Conservation (phyloP, 1,284 basidiomycete genomes). For the Apiotrichum montevideense region DNA sequence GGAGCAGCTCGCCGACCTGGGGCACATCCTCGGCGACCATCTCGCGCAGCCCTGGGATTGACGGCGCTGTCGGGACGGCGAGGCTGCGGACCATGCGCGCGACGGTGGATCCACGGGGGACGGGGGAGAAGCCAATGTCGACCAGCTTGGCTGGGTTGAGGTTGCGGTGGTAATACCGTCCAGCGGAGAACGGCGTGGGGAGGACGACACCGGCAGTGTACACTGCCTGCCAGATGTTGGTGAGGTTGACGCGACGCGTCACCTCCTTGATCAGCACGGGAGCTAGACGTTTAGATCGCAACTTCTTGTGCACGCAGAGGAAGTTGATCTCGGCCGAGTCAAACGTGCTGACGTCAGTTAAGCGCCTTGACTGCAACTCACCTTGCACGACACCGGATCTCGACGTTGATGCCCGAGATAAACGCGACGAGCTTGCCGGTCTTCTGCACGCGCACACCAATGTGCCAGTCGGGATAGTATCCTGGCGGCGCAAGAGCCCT, state of each 20-base stretch:
- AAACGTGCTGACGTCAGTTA: conserved; percentile 54
- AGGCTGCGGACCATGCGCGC: conserved; percentile 75
- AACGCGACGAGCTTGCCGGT: conserved; percentile 95
- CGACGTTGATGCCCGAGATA: conserved; percentile 89
- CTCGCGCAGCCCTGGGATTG: conserved; percentile 69
- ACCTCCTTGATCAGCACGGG: conserved; percentile 98
- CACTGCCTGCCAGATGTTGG: conserved; percentile 92
- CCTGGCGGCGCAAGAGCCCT: conserved; percentile 95
- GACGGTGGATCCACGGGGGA: conserved; percentile 75
- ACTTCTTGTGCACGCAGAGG: conserved; percentile 95
- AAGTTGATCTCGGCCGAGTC: conserved; percentile 90
- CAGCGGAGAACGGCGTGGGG: conserved; percentile 81
- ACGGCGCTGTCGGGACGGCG: conserved; percentile 54
- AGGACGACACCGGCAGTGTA: conserved; percentile 90
- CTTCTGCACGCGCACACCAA: conserved; percentile 85
- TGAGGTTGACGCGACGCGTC: conserved; percentile 83
- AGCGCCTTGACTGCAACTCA: conserved; percentile 46
- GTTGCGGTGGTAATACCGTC: conserved; percentile 87
- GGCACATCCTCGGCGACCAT: conserved; percentile 76
- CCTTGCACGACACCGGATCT: conserved; percentile 71
- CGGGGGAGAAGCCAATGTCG: conserved; percentile 82
- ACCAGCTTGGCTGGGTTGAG: conserved; percentile 89
- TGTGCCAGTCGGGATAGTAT: conserved; percentile 87
- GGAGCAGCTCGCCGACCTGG: conserved; percentile 67
- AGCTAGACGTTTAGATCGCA: conserved; percentile 89